Evolutionary conservation across 192 early-diverging fungal genomes (phyloP).

Genomic region (Backusella morwellensis): DNA sequence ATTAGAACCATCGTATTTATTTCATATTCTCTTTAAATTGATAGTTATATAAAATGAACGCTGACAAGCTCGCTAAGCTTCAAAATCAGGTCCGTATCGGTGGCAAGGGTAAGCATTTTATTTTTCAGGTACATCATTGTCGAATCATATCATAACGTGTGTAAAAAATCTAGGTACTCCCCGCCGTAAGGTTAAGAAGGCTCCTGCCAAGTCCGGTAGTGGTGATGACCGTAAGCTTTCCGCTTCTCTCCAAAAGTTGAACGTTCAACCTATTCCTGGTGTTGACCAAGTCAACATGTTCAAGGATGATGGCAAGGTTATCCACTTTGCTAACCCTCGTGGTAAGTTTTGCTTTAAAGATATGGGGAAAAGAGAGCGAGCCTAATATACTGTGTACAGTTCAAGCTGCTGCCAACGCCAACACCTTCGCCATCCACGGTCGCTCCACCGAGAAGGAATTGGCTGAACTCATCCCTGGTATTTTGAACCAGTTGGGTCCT

Average conservation of each 20-base stretch:
- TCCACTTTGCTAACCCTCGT: constrained; percentile 88
- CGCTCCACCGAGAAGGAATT: constrained; percentile 78
- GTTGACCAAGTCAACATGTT: constrained; percentile 99
- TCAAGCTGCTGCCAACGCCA: constrained; percentile 80
- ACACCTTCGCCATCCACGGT: constrained; percentile 96
- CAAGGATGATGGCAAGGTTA: constrained; percentile 87
- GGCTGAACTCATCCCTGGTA: constrained; percentile 76
- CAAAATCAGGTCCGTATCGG: constrained; percentile 89
- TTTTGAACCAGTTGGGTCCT: constrained; percentile 84
- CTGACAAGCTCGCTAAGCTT: constrained; percentile 94
- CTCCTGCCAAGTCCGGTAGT: constrained; percentile 46
- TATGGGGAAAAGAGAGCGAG: too few species aligned
- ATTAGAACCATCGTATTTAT: neutral
- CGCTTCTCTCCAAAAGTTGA: constrained; percentile 87
- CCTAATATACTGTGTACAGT: constrained; percentile 37
- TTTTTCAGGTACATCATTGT: neutral
- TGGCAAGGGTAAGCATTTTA: constrained; percentile 47
- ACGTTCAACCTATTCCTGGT: constrained; percentile 78
- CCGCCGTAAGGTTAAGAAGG: constrained; percentile 89
- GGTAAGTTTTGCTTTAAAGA: constrained; percentile 48
- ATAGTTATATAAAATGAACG: constrained; percentile 57
- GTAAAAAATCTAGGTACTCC: constrained; percentile 76
- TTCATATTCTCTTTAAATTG: neutral
- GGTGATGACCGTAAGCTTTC: constrained; percentile 96
- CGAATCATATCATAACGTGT: neutral